Evolutionary conservation across 106 monocot species (phyloP).

Genomic region (Triglochin maritima): DNA sequence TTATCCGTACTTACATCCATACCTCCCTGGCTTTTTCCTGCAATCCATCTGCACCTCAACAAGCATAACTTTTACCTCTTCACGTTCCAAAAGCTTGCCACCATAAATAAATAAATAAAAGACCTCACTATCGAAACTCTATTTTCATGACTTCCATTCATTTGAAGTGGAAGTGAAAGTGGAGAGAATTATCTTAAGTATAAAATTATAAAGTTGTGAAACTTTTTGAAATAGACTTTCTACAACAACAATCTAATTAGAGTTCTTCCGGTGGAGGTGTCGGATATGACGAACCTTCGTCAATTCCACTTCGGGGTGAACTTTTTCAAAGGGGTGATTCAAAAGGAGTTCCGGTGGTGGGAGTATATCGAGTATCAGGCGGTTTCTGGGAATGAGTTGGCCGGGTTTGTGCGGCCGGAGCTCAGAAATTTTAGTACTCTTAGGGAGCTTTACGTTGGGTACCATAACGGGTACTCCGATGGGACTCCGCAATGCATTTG

Average conservation of each 20-base stretch:
- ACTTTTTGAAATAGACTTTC: no score
- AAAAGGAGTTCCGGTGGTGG: conserved; percentile 47
- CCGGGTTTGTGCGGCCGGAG: conserved; percentile 39
- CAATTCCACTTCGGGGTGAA: conserved; percentile 73
- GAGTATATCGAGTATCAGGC: conserved; percentile 45
- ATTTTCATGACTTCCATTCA: no score
- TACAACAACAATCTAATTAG: conserved; percentile 88
- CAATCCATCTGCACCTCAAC: no score
- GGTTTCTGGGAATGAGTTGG: conserved; percentile 65
- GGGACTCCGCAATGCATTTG: conserved; percentile 58
- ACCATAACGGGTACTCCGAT: conserved; percentile 57
- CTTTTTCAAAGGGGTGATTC: conserved; percentile 55
- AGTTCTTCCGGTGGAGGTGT: conserved; percentile 34
- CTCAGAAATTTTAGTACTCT: conserved; percentile 19
- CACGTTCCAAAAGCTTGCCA: no score
- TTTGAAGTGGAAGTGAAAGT: no score
- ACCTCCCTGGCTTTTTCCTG: no score
- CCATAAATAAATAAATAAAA: no score
- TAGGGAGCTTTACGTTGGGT: conserved; percentile 52
- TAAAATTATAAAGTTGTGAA: no score
- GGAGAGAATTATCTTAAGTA: no score
- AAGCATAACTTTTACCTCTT: no score
- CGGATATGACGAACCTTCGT: conserved; percentile 15
- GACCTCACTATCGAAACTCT: no score
- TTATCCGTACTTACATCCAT: no score